Conservation (phyloP, 768 basidiomycete genomes). For the Boletus rufocinnamomeus region DNA sequence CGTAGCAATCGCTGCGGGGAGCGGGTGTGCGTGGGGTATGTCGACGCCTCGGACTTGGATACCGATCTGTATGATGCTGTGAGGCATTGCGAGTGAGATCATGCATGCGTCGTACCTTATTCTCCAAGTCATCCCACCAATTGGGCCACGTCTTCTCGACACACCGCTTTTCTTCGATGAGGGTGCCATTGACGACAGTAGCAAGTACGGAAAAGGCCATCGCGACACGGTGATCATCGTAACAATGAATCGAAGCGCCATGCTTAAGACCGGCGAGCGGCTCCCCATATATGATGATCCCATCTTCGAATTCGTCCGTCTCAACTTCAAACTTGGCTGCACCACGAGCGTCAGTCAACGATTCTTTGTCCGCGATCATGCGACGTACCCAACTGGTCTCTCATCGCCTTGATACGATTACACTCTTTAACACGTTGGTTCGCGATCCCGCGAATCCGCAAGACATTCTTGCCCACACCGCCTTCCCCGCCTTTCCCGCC, state of each 20-base stretch:
- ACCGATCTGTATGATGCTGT: constrained; percentile 66
- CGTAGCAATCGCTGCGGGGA: constrained; percentile 45
- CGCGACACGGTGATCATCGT: constrained; percentile 97
- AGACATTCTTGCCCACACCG: constrained; percentile 42
- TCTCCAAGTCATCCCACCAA: constrained; percentile 98
- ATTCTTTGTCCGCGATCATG: too few species aligned
- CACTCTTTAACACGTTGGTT: constrained; percentile 99
- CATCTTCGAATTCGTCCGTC: constrained; percentile 90
- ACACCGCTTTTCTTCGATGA: constrained; percentile 94
- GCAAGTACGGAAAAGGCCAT: constrained; percentile 97
- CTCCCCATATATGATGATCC: constrained; percentile 85
- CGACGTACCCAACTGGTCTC: constrained; percentile 81
- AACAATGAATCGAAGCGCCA: constrained; percentile 89
- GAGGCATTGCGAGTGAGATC: neutral
- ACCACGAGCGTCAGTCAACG: neutral
- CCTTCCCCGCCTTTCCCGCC: constrained; percentile 47
- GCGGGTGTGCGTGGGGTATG: constrained; percentile 42
- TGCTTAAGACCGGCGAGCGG: constrained; percentile 59
- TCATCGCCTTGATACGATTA: constrained; percentile 95
- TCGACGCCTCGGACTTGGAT: constrained; percentile 86
- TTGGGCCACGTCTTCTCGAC: constrained; percentile 99
- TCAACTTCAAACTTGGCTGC: constrained; percentile 93
- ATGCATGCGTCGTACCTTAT: constrained; percentile 62
- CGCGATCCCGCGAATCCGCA: constrained; percentile 91
- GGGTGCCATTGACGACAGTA: constrained; percentile 67